Evolutionary conservation across 202 grass and related monocot species (phyloP).

Genomic region (Zoysia matrella): DNA sequence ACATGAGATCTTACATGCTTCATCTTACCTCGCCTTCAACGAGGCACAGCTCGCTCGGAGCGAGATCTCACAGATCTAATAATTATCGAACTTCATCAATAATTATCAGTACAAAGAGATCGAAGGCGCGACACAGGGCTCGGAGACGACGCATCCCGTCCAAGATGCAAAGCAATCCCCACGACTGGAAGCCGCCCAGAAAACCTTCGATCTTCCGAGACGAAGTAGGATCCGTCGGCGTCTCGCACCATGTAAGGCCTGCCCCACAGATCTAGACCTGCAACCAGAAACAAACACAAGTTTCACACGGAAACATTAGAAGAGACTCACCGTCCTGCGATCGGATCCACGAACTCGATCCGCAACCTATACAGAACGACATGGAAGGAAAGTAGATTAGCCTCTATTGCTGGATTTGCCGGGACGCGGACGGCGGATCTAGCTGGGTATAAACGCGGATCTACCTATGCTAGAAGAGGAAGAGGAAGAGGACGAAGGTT

Average conservation of each 20-base stretch:
- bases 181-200: background rate
- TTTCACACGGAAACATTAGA: background rate
- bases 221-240: background rate
- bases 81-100: slow-evolving; percentile 60
- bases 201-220: background rate
- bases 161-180: background rate
- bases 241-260: background rate
- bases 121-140: background rate
- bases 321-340: background rate
- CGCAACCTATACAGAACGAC: accelerated
- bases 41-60: background rate
- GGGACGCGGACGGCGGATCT: background rate
- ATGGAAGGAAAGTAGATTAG: background rate
- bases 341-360: background rate
- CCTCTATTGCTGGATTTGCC: background rate
- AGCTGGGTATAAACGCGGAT: background rate
- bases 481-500: background rate
- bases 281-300: background rate
- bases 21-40: slow-evolving; percentile 45
- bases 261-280: slow-evolving; percentile 1
- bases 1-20: slow-evolving; percentile 35
- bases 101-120: slow-evolving; percentile 56
- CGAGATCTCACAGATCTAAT: slow-evolving; percentile 49
- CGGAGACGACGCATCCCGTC: background rate
- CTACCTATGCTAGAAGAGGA: background rate